Evolutionary conservation across 1,139 yeast genomes (phyloP).

Genomic region (Debaryomyces robertsiae): DNA sequence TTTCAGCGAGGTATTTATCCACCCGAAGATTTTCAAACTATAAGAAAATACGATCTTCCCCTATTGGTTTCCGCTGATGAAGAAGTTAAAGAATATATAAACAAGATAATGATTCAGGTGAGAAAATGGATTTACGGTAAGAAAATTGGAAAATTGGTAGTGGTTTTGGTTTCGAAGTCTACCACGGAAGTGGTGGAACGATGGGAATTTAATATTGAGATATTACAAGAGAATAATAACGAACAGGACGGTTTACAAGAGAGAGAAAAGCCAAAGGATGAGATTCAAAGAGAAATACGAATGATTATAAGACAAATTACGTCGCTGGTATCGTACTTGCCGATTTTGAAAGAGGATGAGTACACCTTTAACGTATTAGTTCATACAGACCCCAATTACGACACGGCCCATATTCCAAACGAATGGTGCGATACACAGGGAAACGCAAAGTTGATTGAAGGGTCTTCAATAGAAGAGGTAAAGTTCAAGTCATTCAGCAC

Average conservation of each 20-base stretch:
- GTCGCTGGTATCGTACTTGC: constrained; percentile 83
- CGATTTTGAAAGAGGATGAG: constrained; percentile 64
- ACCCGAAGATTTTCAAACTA: constrained; percentile 79
- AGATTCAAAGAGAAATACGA: constrained; percentile 75
- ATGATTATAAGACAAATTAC: constrained; percentile 87
- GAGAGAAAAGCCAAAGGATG: constrained; percentile 42
- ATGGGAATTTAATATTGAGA: constrained; percentile 80
- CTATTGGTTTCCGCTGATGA: constrained; percentile 74
- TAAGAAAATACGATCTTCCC: constrained; percentile 79
- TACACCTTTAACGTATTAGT: constrained; percentile 88
- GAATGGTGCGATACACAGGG: constrained; percentile 82
- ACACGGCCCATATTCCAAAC: constrained; percentile 55
- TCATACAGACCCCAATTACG: constrained; percentile 72
- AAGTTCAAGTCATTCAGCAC: constrained; percentile 73
- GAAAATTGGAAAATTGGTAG: constrained; percentile 65
- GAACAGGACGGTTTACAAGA: constrained; percentile 15
- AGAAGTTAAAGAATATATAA: constrained; percentile 72
- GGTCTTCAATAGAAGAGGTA: constrained; percentile 64
- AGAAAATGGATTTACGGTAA: constrained; percentile 81
- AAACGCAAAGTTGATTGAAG: constrained; percentile 58
- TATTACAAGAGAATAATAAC: constrained; percentile 23
- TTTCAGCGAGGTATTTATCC: constrained; percentile 93
- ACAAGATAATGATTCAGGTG: constrained; percentile 70
- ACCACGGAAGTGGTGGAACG: constrained; percentile 73
- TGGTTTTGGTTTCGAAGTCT: constrained; percentile 70